Evolutionary conservation across 768 basidiomycete genomes (phyloP).

Genomic region (Krasilnikovozyma curviuscula): DNA sequence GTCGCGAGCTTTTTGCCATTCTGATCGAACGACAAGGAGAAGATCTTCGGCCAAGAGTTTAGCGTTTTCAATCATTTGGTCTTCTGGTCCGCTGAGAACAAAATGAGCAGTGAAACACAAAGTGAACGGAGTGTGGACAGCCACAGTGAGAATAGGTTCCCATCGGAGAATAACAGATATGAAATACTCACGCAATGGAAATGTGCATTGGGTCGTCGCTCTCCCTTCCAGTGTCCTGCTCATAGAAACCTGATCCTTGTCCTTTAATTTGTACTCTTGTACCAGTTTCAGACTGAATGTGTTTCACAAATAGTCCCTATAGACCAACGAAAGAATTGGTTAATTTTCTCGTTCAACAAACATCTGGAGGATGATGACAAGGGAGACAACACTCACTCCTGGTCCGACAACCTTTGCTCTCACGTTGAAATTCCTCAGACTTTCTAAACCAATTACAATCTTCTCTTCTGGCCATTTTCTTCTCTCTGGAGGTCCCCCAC

Average conservation of each 20-base stretch:
- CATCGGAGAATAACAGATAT: not conserved
- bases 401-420: constrained; percentile 95
- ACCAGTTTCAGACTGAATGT: constrained; percentile 88
- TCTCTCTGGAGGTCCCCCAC: constrained; percentile 14
- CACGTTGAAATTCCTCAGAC: constrained; percentile 89
- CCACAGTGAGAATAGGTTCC: not conserved
- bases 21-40: constrained; percentile 64
- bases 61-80: constrained; percentile 66
- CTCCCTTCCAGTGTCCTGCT: constrained; percentile 72
- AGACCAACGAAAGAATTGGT: not conserved
- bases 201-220: constrained; percentile 80
- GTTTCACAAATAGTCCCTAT: constrained; percentile 91
- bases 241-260: constrained; percentile 80
- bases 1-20: constrained; percentile 61
- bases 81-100: constrained; percentile 51
- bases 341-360: not conserved
- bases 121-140: no score
- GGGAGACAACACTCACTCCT: constrained; percentile 54
- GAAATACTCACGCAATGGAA: constrained; percentile 54
- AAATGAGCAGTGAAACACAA: no score
- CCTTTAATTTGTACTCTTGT: constrained; percentile 97
- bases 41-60: constrained; percentile 76
- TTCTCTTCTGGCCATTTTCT: constrained; percentile 98
- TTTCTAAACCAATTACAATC: constrained; percentile 68
- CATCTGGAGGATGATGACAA: no score